Evolutionary conservation across 148 eudicot species (phyloP), one percentile per base, ranked within the genome.

Genomic region (Nepenthes gracilis): DNA sequence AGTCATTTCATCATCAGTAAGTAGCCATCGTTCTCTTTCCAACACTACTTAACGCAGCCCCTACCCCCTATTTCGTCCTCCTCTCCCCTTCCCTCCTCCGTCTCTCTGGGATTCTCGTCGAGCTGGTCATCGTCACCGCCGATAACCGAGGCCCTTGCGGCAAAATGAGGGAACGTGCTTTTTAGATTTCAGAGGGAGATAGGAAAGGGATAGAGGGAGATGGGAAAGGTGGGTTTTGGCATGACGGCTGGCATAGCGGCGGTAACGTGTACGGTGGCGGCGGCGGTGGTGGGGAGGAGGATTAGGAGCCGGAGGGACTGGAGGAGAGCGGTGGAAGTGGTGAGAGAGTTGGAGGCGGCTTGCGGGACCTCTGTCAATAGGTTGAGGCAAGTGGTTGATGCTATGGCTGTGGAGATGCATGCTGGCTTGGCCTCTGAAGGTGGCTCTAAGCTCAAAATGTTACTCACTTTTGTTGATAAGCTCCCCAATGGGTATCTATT

Each of bases 371-470:
- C 80, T 5, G 73, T 85, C 9, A 77, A 71, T 65, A 69, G 87
- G 72, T 74, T 92, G 74, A 74, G 82, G 12, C 94, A 92, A 74
- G 88, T 92, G 23, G 96, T 84, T 35, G 96, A 92, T 66, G 97
- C 97, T 47, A 84, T 92, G 96, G 90, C 96, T 49, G 97, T 92
- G 54, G 97, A 92, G 79, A 92, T 92, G 97, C 97, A 92, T 75
- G 97, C 97, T 33, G 97, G 97, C 12, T 75, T 92, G 55, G 97
- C 96, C 40, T 85, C 90, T 57, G 97, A 92, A 70, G 97, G 97
- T 52, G 97, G 97, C 8, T 81, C 88, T 54, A 92, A 92, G 77
- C 96, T 92, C 47, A 88, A 77, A 84, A 92, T 92, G 97, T 81
- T 92, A 59, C 90, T 88, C 74, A 83, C 96, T 53, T 88, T 69